These are phyloP conservation scores for Steccherinum ochraceum DNA, from an alignment of 768 basidiomycete genomes.

Conservation along the genomic window DNA sequence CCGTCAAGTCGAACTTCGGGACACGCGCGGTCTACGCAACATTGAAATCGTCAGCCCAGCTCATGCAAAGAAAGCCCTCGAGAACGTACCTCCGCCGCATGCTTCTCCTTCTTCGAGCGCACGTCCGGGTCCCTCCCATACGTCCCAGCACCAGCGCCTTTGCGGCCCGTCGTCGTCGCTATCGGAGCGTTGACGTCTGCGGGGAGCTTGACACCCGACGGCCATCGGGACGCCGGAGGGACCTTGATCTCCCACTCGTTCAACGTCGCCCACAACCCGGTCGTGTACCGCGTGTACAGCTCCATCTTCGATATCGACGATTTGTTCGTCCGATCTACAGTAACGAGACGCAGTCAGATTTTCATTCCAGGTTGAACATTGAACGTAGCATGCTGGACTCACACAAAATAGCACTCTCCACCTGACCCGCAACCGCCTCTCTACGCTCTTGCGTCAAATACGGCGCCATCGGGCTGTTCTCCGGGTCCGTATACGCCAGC, in stretches of 20 bases:
- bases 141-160: too few species aligned
- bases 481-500: constrained; percentile 79
- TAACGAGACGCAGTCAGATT: neutral
- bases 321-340: constrained; percentile 44
- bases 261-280: constrained; percentile 52
- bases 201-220: constrained; percentile 41
- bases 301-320: constrained; percentile 58
- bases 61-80: too few species aligned
- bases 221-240: constrained; percentile 29
- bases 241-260: constrained; percentile 43
- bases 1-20: constrained; percentile 48
- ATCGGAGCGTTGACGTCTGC: too few species aligned
- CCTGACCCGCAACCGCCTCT: constrained; percentile 79
- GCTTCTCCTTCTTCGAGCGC: too few species aligned
- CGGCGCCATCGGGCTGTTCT: constrained; percentile 64
- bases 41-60: too few species aligned
- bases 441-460: constrained; percentile 76
- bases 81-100: too few species aligned
- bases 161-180: too few species aligned
- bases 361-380: too few species aligned
- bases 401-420: constrained; percentile 84
- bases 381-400: too few species aligned
- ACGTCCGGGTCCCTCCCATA: too few species aligned
- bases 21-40: constrained; percentile 27
- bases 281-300: constrained; percentile 57